Evolutionary conservation across 208 protist genomes (phyloP), one percentile per base, ranked within the genome.

Genomic region (Entamoeba invadens): DNA sequence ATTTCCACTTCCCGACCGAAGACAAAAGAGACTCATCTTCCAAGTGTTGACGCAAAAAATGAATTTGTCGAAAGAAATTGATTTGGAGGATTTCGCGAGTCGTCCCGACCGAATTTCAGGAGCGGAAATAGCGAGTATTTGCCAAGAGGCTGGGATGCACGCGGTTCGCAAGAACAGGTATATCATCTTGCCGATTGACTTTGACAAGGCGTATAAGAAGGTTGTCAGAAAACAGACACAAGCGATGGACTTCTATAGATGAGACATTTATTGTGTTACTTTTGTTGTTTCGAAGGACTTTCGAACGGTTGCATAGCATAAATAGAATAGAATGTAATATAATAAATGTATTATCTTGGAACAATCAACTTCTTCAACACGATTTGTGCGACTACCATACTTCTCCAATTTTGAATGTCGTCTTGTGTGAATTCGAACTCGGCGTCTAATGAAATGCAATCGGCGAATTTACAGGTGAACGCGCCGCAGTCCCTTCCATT

Each of bases 81-180:
- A 95, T 68, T 50, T 95, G 6, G 94, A 95, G 16, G n/a, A 91
- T n/a, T 95, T 91, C 47, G 97, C 99, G 4, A 97, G 97, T 18
- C 97, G 98, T 31, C 98, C 98, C 16, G 99, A 99, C 95, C 99
- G 99, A 96, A 96, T 99, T 8, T 98, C 95, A 93, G 98, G 98
- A 38, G 99, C 99, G 1, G 98, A 99, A 92, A 99, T 99, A 94
- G 95, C 98, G 42, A 97, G 98, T 31, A 99, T 99, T 95, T 99
- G 98, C 95, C 98, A 95, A 95, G 98, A 98, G 95, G 98, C 98
- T 25, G 99, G 99, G 93, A 99, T 99, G 98, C 98, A 99, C 91
- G 99, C 99, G 6, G 98, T 99, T 45, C 97, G 99, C 92, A 99
- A 99, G 94, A 99, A 99, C 95, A 95, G 99, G 91, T 99, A 99